Evolutionary conservation across 257 asterid species (phyloP).

Genomic region (Fraxinus cuspidata): DNA sequence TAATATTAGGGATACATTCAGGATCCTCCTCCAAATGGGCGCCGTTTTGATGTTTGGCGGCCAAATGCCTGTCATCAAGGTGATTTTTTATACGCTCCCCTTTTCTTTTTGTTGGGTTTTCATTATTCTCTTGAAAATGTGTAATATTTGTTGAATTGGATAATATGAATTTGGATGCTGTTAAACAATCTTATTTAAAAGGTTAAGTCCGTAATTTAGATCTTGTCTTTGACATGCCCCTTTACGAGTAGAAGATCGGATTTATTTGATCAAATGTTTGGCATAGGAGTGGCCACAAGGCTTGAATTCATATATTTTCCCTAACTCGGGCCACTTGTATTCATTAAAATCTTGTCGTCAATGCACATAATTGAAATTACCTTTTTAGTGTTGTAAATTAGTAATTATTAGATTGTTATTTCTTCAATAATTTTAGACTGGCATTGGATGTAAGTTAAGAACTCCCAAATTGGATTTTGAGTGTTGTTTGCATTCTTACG

Average conservation of each 20-base stretch:
- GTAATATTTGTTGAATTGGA: neutral
- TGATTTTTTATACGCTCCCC: neutral
- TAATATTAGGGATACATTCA: conserved; percentile 5
- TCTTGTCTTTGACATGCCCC: neutral
- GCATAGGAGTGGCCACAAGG: no score
- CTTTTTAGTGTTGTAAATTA: neutral
- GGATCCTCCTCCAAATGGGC: conserved; percentile 10
- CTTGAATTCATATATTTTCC: no score
- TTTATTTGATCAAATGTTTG: neutral
- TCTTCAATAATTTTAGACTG: neutral
- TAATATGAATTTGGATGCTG: neutral
- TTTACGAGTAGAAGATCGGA: neutral
- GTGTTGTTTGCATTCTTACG: neutral
- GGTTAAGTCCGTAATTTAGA: neutral
- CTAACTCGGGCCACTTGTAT: neutral
- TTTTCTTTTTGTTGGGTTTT: neutral
- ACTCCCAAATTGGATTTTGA: neutral
- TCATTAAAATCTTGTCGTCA: neutral
- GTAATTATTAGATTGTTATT: neutral
- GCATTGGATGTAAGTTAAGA: neutral
- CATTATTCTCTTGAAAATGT: neutral
- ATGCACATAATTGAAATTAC: neutral
- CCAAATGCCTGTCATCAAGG: conserved; percentile 20
- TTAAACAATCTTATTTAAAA: neutral
- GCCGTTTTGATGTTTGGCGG: conserved; percentile 6